Conservation (phyloP, 768 basidiomycete genomes). For the Boletus tomentosulus region DNA sequence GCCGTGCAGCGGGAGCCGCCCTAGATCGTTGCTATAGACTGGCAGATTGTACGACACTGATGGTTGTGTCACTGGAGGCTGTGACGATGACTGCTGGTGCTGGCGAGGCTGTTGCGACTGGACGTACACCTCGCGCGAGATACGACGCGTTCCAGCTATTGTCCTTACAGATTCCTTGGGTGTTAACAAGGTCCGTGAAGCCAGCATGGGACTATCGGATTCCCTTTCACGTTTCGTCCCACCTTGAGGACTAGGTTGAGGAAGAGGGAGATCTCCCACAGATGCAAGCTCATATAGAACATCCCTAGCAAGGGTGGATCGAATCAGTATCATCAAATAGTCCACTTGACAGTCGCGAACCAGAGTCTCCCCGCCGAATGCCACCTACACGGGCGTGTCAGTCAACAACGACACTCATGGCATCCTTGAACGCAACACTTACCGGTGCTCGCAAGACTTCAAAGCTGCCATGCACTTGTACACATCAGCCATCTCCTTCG, state of each 20-base stretch:
- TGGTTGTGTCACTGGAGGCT: constrained; percentile 5
- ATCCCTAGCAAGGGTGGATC: constrained; percentile 44
- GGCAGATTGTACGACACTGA: constrained; percentile 39
- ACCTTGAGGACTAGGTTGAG: constrained; percentile 47
- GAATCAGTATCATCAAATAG: background rate
- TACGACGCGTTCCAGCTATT: constrained; percentile 35
- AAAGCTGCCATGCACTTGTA: constrained; percentile 45
- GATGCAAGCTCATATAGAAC: constrained; percentile 69
- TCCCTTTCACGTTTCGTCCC: constrained; percentile 63
- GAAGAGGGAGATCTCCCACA: constrained; percentile 67
- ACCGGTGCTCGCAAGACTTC: constrained; percentile 34
- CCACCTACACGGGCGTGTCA: constrained; percentile 35
- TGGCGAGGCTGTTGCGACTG: constrained; percentile 9
- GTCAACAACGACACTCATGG: background rate
- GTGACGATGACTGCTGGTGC: constrained; percentile 8
- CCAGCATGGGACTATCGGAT: constrained; percentile 42
- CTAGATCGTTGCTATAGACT: constrained; percentile 55
- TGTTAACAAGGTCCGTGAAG: constrained; percentile 1
- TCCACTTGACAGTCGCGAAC: constrained; percentile 26
- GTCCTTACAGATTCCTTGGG: constrained; percentile 20
- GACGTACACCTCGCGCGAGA: constrained; percentile 22
- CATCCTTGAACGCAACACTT: constrained; percentile 5
- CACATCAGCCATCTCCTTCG: constrained; percentile 48
- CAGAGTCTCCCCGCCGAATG: constrained; percentile 47
- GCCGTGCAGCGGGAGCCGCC: constrained; percentile 46